A percentile compares a stretch with the other conserved stretches of the same genome.
Conservation (phyloP, 2,329 filamentous ascomycete species). For the Botrytis fabae region DNA sequence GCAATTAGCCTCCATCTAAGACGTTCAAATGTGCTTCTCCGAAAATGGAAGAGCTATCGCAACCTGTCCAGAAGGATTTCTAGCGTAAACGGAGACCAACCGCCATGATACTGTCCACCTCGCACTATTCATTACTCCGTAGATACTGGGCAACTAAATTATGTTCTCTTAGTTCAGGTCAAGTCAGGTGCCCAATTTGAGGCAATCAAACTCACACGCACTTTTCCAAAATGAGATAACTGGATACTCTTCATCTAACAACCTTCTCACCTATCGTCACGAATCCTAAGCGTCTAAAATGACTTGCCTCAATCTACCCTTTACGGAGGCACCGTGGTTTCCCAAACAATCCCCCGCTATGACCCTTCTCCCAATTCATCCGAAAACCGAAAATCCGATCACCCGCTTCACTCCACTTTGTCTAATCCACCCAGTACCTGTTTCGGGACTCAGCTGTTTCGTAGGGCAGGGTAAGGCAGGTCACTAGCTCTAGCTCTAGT, state of each 20-base stretch:
- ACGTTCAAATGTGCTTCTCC: not conserved
- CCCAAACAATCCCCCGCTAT: conserved; percentile 9
- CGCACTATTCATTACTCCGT: not conserved
- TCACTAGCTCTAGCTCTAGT: conserved; percentile 1
- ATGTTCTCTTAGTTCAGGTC: not conserved
- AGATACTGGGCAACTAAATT: not conserved
- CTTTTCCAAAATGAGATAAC: not conserved
- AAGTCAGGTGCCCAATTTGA: not conserved
- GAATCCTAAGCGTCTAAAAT: not conserved
- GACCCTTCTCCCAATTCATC: conserved; percentile 13
- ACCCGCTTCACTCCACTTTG: conserved; percentile 9
- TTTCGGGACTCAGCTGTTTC: conserved; percentile 14
- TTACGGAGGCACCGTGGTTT: not conserved
- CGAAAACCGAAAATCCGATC: conserved; percentile 19
- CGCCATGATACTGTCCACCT: conserved; percentile 3
- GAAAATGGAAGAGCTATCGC: not conserved
- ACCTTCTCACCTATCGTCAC: not conserved
- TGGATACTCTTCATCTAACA: not conserved
- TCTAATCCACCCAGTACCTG: conserved; percentile 15
- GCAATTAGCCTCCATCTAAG: not conserved
- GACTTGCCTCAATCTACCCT: not conserved
- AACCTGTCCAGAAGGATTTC: conserved; percentile 3
- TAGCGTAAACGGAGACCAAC: not conserved
- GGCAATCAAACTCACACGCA: conserved; percentile 11
- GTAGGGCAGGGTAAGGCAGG: conserved; percentile 17